Conservation (phyloP, 208 protist species). For the Tritrichomonas musculus region DNA sequence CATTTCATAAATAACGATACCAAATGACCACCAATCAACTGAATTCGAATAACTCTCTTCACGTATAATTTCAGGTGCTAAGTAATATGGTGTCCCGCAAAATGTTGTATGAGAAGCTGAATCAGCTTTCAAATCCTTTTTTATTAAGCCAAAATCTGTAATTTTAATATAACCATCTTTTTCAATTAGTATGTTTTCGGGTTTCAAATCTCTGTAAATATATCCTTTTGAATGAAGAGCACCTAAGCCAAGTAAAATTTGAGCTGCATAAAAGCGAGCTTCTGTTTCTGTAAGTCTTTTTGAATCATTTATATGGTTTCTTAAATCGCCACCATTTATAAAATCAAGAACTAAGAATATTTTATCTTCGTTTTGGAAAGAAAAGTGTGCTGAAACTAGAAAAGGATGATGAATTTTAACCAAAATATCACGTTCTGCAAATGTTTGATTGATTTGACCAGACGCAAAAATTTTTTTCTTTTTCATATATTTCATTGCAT, state of each 20-base stretch:
- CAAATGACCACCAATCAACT: slow-evolving; percentile 67
- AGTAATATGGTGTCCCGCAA: slow-evolving; percentile 66
- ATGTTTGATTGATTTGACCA: background rate
- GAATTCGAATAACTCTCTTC: slow-evolving; percentile 55
- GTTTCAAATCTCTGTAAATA: slow-evolving; percentile 60
- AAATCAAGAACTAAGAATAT: slow-evolving; percentile 60
- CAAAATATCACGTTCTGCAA: background rate
- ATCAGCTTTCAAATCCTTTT: background rate
- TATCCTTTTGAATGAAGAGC: slow-evolving; percentile 52
- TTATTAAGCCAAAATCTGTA: slow-evolving; percentile 71
- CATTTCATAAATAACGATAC: slow-evolving; percentile 65
- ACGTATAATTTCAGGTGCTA: slow-evolving; percentile 58
- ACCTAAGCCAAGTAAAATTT: slow-evolving; percentile 55
- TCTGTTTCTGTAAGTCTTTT: slow-evolving; percentile 26
- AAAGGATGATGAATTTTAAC: slow-evolving; percentile 39
- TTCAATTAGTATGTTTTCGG: slow-evolving; percentile 51
- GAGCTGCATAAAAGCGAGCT: slow-evolving; percentile 39
- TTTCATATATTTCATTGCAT: background rate
- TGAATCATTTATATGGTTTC: slow-evolving; percentile 48
- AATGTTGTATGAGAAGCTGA: slow-evolving; percentile 46
- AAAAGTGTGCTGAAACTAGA: slow-evolving; percentile 41
- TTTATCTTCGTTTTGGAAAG: slow-evolving; percentile 49
- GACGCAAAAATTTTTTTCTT: background rate
- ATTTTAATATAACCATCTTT: slow-evolving; percentile 70
- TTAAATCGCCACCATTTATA: slow-evolving; percentile 56